Evolutionary conservation across 1,139 yeast genomes (phyloP).

Genomic region (Meyerozyma athensensis): DNA sequence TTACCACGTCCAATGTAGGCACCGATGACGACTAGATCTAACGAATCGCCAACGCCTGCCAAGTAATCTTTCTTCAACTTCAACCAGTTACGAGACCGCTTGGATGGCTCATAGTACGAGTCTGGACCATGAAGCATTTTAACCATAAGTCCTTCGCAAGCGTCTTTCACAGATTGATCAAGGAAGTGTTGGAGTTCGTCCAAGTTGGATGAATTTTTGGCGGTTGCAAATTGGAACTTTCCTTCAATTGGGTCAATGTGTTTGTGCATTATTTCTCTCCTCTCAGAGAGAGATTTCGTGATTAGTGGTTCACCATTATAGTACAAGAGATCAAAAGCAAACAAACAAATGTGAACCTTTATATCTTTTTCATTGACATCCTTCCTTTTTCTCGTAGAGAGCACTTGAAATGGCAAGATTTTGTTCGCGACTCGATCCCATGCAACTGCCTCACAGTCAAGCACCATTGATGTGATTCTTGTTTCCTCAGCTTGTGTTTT

Average conservation of each 20-base stretch:
- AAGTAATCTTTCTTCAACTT: constrained; percentile 91
- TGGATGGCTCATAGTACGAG: constrained; percentile 88
- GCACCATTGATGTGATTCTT: constrained; percentile 49
- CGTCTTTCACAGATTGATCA: constrained; percentile 83
- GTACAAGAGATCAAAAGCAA: constrained; percentile 83
- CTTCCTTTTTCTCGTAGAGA: constrained; percentile 90
- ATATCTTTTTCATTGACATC: constrained; percentile 85
- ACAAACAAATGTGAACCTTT: constrained; percentile 84
- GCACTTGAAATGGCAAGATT: constrained; percentile 87
- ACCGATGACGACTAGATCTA: constrained; percentile 91
- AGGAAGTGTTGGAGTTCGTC: constrained; percentile 82
- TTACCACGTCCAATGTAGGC: constrained; percentile 94
- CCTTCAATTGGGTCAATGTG: constrained; percentile 65
- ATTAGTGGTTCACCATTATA: constrained; percentile 69
- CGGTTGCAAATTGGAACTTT: constrained; percentile 76
- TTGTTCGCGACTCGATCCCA: constrained; percentile 77
- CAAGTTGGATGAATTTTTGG: constrained; percentile 64
- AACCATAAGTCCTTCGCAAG: constrained; percentile 97
- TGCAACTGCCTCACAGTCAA: constrained; percentile 99
- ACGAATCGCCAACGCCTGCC: constrained; percentile 91
- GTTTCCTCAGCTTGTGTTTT: constrained; percentile 27
- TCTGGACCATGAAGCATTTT: constrained; percentile 80
- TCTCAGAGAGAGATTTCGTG: constrained; percentile 60
- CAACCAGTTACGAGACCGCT: constrained; percentile 92
- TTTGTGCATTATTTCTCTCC: constrained; percentile 57